Evolutionary conservation across 257 asterid genomes (phyloP).

Genomic region (Capsicum baccatum): DNA sequence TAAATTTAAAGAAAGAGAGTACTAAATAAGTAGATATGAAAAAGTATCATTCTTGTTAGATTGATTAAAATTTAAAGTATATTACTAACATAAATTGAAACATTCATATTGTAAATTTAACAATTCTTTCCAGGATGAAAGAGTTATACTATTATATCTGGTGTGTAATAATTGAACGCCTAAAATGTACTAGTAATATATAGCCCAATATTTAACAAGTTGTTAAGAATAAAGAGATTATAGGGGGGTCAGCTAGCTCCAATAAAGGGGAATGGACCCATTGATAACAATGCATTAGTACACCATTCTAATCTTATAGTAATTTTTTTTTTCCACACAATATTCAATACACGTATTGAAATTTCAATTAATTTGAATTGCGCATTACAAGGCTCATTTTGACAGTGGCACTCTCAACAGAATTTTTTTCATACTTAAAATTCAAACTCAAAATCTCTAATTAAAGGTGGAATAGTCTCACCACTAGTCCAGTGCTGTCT

Average conservation of each 20-base stretch:
- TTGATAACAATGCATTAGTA: background rate
- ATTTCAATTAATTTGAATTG: no score
- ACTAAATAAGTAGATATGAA: background rate
- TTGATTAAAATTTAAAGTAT: no score
- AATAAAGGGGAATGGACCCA: background rate
- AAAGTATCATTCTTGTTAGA: no score
- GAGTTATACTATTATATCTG: background rate
- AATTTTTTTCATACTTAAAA: no score
- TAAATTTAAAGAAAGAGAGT: background rate
- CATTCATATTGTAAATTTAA: background rate
- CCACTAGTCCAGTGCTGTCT: no score
- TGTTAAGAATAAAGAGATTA: background rate
- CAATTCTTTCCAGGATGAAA: background rate
- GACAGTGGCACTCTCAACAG: no score
- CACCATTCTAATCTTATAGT: background rate
- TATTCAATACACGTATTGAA: no score
- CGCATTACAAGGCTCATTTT: no score
- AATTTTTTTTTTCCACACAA: no score
- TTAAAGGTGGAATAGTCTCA: no score
- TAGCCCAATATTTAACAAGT: background rate
- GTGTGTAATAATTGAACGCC: background rate
- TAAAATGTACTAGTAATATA: background rate
- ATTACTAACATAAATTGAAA: no score
- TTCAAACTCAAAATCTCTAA: no score
- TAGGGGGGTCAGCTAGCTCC: background rate